A percentile compares a stretch with the other conserved stretches of the same genome.
Evolutionary conservation across 2,329 filamentous ascomycete genomes (phyloP).

Genomic region (Aspergillus brunneoviolaceus): DNA sequence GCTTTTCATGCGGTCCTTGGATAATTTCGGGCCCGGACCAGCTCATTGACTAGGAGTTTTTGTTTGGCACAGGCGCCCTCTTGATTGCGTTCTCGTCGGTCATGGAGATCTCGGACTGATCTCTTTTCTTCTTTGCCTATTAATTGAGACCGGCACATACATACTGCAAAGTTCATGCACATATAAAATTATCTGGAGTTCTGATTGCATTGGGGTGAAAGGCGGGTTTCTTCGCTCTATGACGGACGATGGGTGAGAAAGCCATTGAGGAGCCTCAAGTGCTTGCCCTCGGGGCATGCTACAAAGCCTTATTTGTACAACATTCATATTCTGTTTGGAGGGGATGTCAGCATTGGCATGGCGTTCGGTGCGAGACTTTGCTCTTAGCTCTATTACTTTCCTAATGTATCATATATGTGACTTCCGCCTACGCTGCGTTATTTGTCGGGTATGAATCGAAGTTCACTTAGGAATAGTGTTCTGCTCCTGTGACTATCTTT

Average conservation of each 20-base stretch:
- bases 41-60: not conserved
- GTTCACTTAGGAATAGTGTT: not conserved
- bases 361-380: conserved; percentile 16
- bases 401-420: not conserved
- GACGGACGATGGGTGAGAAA: not conserved
- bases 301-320: conserved; percentile 10
- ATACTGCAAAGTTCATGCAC: not conserved
- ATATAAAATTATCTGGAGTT: not conserved
- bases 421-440: too few species aligned
- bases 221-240: not conserved
- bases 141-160: conserved; percentile 1
- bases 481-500: not conserved
- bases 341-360: conserved; percentile 14
- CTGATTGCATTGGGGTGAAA: not conserved
- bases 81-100: not conserved
- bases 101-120: not conserved
- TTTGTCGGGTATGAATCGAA: too few species aligned
- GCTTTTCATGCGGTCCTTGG: conserved; percentile 11
- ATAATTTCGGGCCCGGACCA: not conserved
- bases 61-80: not conserved
- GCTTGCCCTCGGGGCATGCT: not conserved
- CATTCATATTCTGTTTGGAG: conserved; percentile 2
- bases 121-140: not conserved
- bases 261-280: not conserved
- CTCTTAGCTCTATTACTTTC: not conserved